Conservation (phyloP, 148 eudicot species). For the Silene conica region DNA sequence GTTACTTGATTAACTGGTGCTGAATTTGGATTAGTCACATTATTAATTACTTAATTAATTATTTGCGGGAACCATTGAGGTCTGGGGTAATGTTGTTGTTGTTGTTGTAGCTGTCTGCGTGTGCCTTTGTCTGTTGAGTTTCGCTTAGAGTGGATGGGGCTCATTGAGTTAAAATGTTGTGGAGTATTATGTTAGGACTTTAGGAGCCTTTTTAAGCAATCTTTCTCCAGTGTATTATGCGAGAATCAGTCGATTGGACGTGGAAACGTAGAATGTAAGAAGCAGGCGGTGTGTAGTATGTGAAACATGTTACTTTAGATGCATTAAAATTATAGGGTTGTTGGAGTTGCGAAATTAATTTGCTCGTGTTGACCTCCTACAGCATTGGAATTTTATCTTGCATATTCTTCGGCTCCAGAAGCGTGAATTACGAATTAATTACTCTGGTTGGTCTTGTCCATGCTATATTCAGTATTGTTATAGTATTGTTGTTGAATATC, state of each 20-base stretch:
- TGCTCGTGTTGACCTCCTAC: not conserved
- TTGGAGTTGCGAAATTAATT: not conserved
- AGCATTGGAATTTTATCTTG: not conserved
- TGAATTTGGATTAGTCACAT: not conserved
- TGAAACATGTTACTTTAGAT: not conserved
- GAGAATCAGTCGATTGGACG: not conserved
- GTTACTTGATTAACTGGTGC: not conserved
- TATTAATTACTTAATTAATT: too few relatives aligned
- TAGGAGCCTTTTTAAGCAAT: not conserved
- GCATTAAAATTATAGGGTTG: not conserved
- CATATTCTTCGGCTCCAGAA: not conserved
- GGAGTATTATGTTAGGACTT: not conserved
- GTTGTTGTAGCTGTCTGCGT: not conserved
- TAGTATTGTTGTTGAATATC: not conserved
- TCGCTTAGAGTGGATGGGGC: not conserved
- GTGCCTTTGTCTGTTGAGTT: not conserved
- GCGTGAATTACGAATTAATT: not conserved
- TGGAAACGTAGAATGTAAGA: not conserved
- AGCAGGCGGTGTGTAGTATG: not conserved
- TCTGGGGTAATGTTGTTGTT: too few relatives aligned
- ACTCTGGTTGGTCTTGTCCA: not conserved
- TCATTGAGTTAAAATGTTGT: not conserved
- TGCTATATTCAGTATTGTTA: not conserved
- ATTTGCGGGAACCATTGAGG: not conserved
- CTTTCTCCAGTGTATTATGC: not conserved